Percentiles rank a stretch among this genome's conserved stretches.
Evolutionary conservation across 768 basidiomycete genomes (phyloP).

Genomic region (Mrakia blollopis): DNA sequence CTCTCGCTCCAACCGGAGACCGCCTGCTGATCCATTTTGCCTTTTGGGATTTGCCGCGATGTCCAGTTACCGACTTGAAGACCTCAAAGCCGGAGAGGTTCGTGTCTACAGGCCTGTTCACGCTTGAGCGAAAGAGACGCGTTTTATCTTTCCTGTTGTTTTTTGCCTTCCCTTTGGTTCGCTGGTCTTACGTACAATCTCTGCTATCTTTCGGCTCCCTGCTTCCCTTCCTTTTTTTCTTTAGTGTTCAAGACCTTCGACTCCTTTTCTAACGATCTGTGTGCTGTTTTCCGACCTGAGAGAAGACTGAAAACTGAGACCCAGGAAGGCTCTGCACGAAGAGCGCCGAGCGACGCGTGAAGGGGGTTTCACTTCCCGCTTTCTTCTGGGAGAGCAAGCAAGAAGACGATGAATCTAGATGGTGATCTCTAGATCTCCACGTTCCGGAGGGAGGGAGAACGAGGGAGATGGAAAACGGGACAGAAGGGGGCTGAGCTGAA

Average conservation of each 20-base stretch:
- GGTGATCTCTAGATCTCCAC: too few relatives aligned
- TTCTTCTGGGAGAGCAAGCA: too few relatives aligned
- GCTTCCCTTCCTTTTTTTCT: too few relatives aligned
- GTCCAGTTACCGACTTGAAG: slow-evolving; percentile 21
- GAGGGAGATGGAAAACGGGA: too few relatives aligned
- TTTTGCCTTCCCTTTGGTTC: not conserved
- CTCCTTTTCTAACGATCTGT: not conserved
- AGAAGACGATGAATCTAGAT: too few relatives aligned
- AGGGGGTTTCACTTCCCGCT: too few relatives aligned
- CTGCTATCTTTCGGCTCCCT: not conserved
- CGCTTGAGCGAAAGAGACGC: slow-evolving; percentile 2
- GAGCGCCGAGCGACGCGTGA: too few relatives aligned
- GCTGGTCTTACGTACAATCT: not conserved
- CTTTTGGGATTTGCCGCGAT: not conserved
- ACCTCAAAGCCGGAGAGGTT: slow-evolving; percentile 22
- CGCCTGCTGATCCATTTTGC: not conserved
- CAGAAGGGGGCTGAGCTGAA: too few relatives aligned
- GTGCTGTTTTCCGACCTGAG: too few relatives aligned
- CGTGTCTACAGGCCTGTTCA: not conserved
- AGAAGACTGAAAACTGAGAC: too few relatives aligned
- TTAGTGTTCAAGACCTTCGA: not conserved
- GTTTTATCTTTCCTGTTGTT: not conserved
- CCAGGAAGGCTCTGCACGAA: too few relatives aligned
- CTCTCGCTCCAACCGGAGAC: not conserved
- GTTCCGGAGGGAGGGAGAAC: too few relatives aligned